Evolutionary conservation across 2,329 filamentous ascomycete species (phyloP).

Genomic region (Aureobasidium sp.): DNA sequence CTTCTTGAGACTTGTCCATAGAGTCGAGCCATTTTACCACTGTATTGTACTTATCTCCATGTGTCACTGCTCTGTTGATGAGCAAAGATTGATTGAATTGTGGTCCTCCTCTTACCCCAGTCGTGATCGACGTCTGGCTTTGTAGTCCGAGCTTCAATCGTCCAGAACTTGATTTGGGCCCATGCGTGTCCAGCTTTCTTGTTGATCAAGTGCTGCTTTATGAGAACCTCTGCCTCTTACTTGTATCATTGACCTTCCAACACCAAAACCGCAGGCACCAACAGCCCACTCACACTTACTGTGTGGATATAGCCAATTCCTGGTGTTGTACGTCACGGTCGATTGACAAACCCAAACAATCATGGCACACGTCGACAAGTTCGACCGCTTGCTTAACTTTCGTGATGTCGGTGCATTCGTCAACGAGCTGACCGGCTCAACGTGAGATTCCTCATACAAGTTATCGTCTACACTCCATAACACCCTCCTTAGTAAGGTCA

Average conservation of each 20-base stretch:
- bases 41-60: background rate
- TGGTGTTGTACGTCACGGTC: background rate
- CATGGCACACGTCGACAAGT: constrained; percentile 16
- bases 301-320: background rate
- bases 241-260: background rate
- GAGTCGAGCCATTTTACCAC: background rate
- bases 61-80: background rate
- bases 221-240: background rate
- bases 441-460: constrained; percentile 33
- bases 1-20: background rate
- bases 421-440: constrained; percentile 50
- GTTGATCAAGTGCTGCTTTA: background rate
- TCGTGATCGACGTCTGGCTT: background rate
- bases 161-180: constrained; percentile 4
- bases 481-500: constrained; percentile 24
- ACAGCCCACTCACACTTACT: too few relatives aligned
- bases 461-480: background rate
- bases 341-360: background rate
- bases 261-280: too few relatives aligned
- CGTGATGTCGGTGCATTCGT: constrained; percentile 64
- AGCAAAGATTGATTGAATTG: background rate
- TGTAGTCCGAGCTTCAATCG: background rate
- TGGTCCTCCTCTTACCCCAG: background rate
- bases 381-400: constrained; percentile 63
- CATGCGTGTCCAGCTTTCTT: background rate